These are phyloP conservation scores for Neopestalotiopsis clavispora DNA, from an alignment of 2,329 filamentous ascomycete genomes.

Conservation along the genomic window DNA sequence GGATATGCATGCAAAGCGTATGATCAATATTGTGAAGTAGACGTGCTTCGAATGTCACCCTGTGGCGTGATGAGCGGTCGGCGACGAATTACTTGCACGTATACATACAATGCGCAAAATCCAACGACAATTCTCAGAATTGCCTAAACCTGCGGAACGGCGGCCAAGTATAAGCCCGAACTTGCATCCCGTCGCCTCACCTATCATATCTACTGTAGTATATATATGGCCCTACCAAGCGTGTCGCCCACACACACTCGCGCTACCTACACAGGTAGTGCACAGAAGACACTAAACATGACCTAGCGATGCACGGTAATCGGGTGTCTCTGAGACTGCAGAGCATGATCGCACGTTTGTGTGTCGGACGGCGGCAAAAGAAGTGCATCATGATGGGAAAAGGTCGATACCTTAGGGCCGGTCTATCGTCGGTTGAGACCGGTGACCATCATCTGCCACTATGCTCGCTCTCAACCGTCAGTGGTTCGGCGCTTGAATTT, in stretches of 20 bases:
- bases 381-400: neutral
- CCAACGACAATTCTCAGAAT: neutral
- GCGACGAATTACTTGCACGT: neutral
- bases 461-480: neutral
- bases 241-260: neutral
- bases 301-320: constrained; percentile 14
- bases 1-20: constrained; percentile 2
- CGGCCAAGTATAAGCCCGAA: neutral
- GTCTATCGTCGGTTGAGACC: neutral
- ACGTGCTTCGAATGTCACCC: neutral
- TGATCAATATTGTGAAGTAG: neutral
- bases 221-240: neutral
- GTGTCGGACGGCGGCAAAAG: neutral
- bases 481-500: neutral
- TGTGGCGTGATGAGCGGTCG: constrained; percentile 1
- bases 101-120: neutral
- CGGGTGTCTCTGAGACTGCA: constrained; percentile 6
- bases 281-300: neutral
- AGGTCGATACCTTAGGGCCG: neutral
- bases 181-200: neutral
- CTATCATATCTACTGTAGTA: neutral
- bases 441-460: neutral
- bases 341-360: constrained; percentile 2
- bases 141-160: neutral
- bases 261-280: neutral